Evolutionary conservation across 495 filamentous ascomycete genomes (phyloP), one percentile per base, ranked within the genome.

Genomic region (Neohortaea acidophila): DNA sequence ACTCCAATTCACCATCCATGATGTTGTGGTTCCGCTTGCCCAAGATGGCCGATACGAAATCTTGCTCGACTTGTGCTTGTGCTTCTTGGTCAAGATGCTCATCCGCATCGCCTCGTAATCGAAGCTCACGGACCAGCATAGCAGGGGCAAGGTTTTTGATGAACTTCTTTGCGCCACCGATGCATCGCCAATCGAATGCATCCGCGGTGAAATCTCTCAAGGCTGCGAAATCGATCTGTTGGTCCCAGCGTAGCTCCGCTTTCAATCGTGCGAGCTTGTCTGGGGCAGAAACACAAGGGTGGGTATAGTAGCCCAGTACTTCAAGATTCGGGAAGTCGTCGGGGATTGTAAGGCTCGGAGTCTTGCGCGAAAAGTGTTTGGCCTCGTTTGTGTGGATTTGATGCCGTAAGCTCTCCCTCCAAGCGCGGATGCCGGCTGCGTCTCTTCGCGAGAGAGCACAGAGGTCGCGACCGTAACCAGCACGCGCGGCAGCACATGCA

Each of bases 401-500:
- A 41, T 74, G 72, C 36, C 72, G 60, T 11, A 99, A 59, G 43
- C 73, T 65, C 13, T 79, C 69, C 54, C 77, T 75, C 89, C 89
- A 99, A 19, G 64, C 66, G 5, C 53, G 60, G 9, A 93, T 48
- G 4, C 59, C 68, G 1, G 27, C 43, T 8, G 27, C 48, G 37
- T 69, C 62, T 4, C 44, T 41, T 10, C 52, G 55, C 1, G 43
- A 38, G 10, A 74, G 54, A 3, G 69, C 69, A 27, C 85, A 81
- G 20, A 97, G 62, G 39, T 82, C 75, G 24, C 67, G 68, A 1
- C 89, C 89, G 54, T 89, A 96, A 1, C 85, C 80, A 14, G 84
- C 91, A 51, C 72, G 71, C 20, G 89, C 86, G 38, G 92, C 92
- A 49, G 94, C 81, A 42, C 80, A 85, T 2, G 91, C 85, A 2